Base-by-base conservation (phyloP, 2,329 filamentous ascomycete genomes). In the Lachnellula subtilissima region DNA sequence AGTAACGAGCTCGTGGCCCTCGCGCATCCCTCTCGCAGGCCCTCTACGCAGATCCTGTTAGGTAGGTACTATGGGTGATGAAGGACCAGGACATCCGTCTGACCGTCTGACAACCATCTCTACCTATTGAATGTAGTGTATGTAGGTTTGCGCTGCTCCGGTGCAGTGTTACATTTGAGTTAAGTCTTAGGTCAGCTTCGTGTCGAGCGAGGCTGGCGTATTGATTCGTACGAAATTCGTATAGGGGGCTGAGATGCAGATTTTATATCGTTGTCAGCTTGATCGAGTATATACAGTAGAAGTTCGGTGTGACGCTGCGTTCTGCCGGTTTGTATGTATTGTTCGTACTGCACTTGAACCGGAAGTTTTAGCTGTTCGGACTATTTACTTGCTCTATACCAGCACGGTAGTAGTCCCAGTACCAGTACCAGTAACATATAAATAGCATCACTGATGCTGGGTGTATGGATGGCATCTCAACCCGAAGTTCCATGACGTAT, bases 161-260 rank as follows among this genome's bases (percentile, higher is more conserved):
- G 46, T 17, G 56, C 42, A 46, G 57, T 55, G 61, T 57, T 43
- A 58, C 59, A 47, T 50, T 55, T 48, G 45, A 19, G 43, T 50
- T 8, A 17, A 54, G 57, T 61, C 57, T 60, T 57, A 60, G 57
- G 56, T 60, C 61, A 63, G 57, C 59, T 54, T 48, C 28, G 28
- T 32, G 28, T 32, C 28, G 28, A 22, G 11, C 42, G 42, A 45
- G 42, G 42, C 42, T 45, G 42, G 19, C 50, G 22, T 42, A 43
- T 19, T 4, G 15, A 40, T 17, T 42, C 36, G 45, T 36, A 35
- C 17, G 23, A 23, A 7, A 42, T 36, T 37, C 19, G 22, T 28
- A 54, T 36, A 50, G 25, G 49, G 56, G 58, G 58, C 58, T 60
- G 58, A 61, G 49, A 51, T 59, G 56, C 54, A 57, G 56, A 17